phyloP scores from a whole-genome alignment of 208 protist species.

The Tetramitus jugosus region DNA sequence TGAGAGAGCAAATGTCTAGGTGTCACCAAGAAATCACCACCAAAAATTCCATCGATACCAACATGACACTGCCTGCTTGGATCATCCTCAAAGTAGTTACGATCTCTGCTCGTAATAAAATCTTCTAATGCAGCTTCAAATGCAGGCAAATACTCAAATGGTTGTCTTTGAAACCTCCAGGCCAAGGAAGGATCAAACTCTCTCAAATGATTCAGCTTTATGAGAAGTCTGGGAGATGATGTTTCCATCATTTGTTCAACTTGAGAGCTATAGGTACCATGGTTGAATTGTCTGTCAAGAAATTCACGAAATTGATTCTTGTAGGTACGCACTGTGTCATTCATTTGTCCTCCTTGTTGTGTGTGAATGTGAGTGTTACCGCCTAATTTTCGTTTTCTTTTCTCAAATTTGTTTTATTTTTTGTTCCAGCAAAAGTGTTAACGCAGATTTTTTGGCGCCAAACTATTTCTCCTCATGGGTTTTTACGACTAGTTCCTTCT shows the following conservation, averaged over 20 bases:
- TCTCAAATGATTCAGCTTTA: slow-evolving; percentile 4
- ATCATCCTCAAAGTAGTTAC: slow-evolving; percentile 69
- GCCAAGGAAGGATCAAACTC: not conserved
- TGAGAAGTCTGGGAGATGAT: not conserved
- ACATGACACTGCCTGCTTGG: slow-evolving; percentile 62
- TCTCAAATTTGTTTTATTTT: no score
- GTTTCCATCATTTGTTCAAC: not conserved
- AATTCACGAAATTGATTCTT: no score
- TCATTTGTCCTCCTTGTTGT: no score
- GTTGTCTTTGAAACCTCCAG: slow-evolving; percentile 17
- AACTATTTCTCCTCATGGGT: no score
- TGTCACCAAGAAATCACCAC: slow-evolving; percentile 77
- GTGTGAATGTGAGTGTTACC: no score
- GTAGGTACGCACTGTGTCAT: no score
- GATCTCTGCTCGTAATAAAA: slow-evolving; percentile 59
- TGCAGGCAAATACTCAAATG: slow-evolving; percentile 67
- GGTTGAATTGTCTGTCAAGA: no score
- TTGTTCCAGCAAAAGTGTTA: no score
- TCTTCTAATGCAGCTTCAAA: slow-evolving; percentile 81
- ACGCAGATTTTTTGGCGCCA: no score
- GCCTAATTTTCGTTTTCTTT: no score
- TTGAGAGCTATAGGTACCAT: no score
- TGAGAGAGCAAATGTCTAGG: slow-evolving; percentile 78
- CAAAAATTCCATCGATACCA: slow-evolving; percentile 78
- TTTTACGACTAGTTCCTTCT: no score